Conservation (phyloP, 129 eudicot genomes). For the Flaveria brownii region DNA sequence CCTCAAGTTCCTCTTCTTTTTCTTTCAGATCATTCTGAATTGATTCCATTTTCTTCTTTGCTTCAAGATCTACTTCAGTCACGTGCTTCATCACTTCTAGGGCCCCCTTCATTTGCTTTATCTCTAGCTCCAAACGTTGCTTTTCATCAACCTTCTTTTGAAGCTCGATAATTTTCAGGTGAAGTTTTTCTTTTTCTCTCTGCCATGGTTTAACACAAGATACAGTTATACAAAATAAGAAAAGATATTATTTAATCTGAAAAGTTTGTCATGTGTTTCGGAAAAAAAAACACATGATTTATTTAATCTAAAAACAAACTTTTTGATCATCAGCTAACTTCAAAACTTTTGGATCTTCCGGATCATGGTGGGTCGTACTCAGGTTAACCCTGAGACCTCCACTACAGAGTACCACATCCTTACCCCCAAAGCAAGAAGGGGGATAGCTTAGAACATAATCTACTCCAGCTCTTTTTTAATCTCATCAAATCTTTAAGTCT, state of each 20-base stretch:
- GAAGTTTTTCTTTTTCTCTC: slow-evolving; percentile 60
- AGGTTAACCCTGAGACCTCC: too few relatives aligned
- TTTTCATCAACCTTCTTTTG: slow-evolving; percentile 59
- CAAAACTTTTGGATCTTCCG: too few relatives aligned
- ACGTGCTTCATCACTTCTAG: slow-evolving; percentile 54
- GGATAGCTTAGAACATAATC: not conserved
- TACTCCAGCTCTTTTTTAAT: not conserved
- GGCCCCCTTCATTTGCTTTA: slow-evolving; percentile 54
- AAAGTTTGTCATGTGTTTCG: too few relatives aligned
- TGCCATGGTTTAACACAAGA: slow-evolving; percentile 32
- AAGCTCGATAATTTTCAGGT: slow-evolving; percentile 46
- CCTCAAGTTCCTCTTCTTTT: slow-evolving; percentile 58
- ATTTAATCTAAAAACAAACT: too few relatives aligned
- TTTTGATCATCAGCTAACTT: too few relatives aligned
- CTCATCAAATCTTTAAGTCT: not conserved
- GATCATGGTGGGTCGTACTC: too few relatives aligned
- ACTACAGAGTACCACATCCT: too few relatives aligned
- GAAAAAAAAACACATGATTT: too few relatives aligned
- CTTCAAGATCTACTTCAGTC: slow-evolving; percentile 45
- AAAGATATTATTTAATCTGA: too few relatives aligned
- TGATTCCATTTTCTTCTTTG: slow-evolving; percentile 23
- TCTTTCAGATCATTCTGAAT: slow-evolving; percentile 46
- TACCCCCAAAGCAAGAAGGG: too few relatives aligned
- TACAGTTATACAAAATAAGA: too few relatives aligned
- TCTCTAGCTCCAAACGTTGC: slow-evolving; percentile 55